A percentile compares a stretch with the other conserved stretches of the same genome.
Evolutionary conservation across 345 rosid species (phyloP).

Genomic region (Adansonia digitata): DNA sequence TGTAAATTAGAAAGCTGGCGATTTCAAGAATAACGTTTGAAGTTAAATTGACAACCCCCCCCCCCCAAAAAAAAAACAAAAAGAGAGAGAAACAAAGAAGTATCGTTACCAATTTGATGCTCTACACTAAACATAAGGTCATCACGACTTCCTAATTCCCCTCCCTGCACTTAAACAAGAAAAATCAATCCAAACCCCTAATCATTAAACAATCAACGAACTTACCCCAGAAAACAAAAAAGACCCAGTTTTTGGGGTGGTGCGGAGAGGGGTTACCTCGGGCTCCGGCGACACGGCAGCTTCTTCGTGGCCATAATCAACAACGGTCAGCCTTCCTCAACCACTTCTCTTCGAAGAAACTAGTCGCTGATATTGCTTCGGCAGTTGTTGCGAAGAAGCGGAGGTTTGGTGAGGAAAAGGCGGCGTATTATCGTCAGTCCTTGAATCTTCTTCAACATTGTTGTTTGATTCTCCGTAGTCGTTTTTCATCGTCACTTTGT

Average conservation of each 20-base stretch:
- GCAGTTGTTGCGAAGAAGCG: conserved; percentile 23
- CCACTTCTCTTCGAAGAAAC: conserved; percentile 21
- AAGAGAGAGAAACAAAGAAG: conserved; percentile 2
- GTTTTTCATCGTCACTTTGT: background rate
- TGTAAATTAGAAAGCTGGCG: background rate
- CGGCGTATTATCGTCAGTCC: conserved; percentile 17
- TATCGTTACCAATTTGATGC: conserved; percentile 29
- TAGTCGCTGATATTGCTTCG: background rate
- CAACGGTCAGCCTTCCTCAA: conserved; percentile 41
- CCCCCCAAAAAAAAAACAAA: background rate
- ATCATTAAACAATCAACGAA: background rate
- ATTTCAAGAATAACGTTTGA: background rate
- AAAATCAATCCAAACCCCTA: conserved; percentile 3
- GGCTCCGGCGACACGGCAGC: conserved; percentile 58
- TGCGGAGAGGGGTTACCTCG: conserved; percentile 29
- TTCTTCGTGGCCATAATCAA: conserved; percentile 66
- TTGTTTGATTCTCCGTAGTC: conserved; percentile 27
- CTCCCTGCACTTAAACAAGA: conserved; percentile 39
- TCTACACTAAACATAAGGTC: conserved; percentile 18
- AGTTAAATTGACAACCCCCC: too few species aligned
- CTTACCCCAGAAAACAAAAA: too few species aligned
- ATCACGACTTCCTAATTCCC: conserved; percentile 26
- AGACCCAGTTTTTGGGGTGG: background rate
- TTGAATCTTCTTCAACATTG: conserved; percentile 35
- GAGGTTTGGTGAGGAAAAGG: conserved; percentile 15